These are phyloP conservation scores for Wickerhamomyces bisporus DNA, from an alignment of 805 yeast genomes.

Conservation along the genomic window DNA sequence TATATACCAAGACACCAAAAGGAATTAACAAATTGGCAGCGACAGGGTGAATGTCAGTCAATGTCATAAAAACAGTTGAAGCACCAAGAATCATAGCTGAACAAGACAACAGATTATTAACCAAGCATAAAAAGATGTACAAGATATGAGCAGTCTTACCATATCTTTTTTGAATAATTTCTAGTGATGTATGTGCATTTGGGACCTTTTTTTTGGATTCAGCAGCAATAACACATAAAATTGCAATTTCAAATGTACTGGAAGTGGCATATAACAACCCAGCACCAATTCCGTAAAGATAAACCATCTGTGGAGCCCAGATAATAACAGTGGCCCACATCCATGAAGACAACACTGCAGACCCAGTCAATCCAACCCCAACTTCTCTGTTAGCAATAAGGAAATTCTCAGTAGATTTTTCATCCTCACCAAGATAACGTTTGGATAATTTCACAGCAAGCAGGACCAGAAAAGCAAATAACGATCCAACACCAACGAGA, in stretches of 20 bases:
- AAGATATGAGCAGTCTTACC: slow-evolving; percentile 33
- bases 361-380: slow-evolving; percentile 36
- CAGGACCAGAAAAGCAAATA: slow-evolving; percentile 34
- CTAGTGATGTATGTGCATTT: slow-evolving; percentile 36
- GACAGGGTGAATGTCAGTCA: slow-evolving; percentile 40
- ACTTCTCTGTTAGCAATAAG: slow-evolving; percentile 37
- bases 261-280: slow-evolving; percentile 28
- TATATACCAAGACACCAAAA: slow-evolving; percentile 42
- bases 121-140: slow-evolving; percentile 31
- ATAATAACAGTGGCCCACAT: slow-evolving; percentile 41
- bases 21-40: slow-evolving; percentile 43
- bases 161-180: slow-evolving; percentile 32
- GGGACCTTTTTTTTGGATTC: slow-evolving; percentile 38
- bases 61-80: slow-evolving; percentile 34
- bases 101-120: slow-evolving; percentile 33
- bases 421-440: slow-evolving; percentile 33
- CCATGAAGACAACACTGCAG: slow-evolving; percentile 43
- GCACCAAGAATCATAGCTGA: slow-evolving; percentile 39
- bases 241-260: slow-evolving; percentile 32
- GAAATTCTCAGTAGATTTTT: slow-evolving; percentile 34
- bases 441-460: slow-evolving; percentile 30
- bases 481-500: slow-evolving; percentile 41
- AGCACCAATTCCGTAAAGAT: slow-evolving; percentile 38
- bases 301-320: slow-evolving; percentile 35
- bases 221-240: slow-evolving; percentile 33